Evolutionary conservation across 129 eudicot genomes (phyloP), one percentile per base, ranked within the genome.

Genomic region (Flaveria linearis): DNA sequence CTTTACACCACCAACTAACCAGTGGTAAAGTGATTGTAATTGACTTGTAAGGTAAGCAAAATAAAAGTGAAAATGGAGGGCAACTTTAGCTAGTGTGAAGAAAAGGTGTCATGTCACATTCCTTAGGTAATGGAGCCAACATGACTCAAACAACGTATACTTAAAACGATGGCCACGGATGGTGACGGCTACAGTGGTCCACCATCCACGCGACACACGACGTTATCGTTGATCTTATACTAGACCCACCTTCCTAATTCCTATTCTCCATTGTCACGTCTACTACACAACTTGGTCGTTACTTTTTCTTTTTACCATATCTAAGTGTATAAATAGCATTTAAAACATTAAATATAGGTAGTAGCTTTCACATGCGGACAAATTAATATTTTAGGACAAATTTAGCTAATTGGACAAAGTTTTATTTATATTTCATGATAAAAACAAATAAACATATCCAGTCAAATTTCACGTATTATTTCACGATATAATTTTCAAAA

Each of bases 1-100:
- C 33, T 58, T 58, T 58, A 58, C 65, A 58, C 65, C 33, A 23
- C 67, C 14, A 3, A n/a, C n/a, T 26, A 17, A 33, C 30, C 6
- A 12, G 9, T 69, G 45, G 57, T 74, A 14, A 14, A 62, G 33
- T 63, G 51, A 60, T 60, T 77, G 15, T 71, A 51, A 62, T 9
- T 78, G 77, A 20, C 82, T 79, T 79, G 82, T 71, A 71, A 71
- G 82, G 65, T 79, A 71, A 78, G 82, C 77, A 79, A 73, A 79
- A 79, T 71, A 71, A 71, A 71, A 74, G 74, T 67, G 53, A 76
- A 52, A 36, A 12, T 65, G 73, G 11, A 58, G n/a, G 5, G 11
- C 64, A 58, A 51, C 47, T 76, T 76, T 76, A 41, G 43, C 52
- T 64, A 12, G 57, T 14, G 56, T 33, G 28, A 68, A 23, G 61